Evolutionary conservation across 2,329 filamentous ascomycete species (phyloP).

Genomic region (Xylaria sp.): DNA sequence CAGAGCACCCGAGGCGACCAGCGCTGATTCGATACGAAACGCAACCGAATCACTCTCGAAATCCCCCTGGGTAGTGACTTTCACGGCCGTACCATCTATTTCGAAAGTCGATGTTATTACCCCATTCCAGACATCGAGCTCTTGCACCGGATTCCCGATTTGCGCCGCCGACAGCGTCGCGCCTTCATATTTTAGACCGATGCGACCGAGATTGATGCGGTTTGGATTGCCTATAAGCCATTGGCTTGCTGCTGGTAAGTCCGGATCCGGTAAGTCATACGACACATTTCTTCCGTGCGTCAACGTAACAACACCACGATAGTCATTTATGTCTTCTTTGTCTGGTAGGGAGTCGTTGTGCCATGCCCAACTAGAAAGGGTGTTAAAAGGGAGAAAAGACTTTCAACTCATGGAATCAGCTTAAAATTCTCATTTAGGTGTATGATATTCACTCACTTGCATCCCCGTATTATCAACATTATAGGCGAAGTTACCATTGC

Average conservation of each 20-base stretch:
- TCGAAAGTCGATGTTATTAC: constrained; percentile 53
- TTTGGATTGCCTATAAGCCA: constrained; percentile 64
- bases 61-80: constrained; percentile 52
- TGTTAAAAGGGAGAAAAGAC: constrained; percentile 46
- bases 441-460: constrained; percentile 33
- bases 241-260: constrained; percentile 54
- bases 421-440: not conserved
- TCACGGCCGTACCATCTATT: constrained; percentile 47
- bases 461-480: constrained; percentile 48
- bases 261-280: constrained; percentile 52
- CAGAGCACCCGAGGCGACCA: constrained; percentile 50
- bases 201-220: constrained; percentile 56
- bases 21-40: constrained; percentile 51
- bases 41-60: constrained; percentile 53
- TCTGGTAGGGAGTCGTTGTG: constrained; percentile 52
- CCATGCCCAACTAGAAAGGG: constrained; percentile 47
- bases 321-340: constrained; percentile 48
- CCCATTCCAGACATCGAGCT: constrained; percentile 53
- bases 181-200: constrained; percentile 53
- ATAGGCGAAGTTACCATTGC: constrained; percentile 48
- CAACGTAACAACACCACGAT: constrained; percentile 47
- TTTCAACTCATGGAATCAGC: constrained; percentile 20
- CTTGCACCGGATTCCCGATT: constrained; percentile 49
- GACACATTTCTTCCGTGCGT: constrained; percentile 54
- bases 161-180: constrained; percentile 45